A percentile compares a stretch with the other conserved stretches of the same genome.
These are phyloP conservation scores for Euryodendron excelsum DNA, from an alignment of 148 eudicot species.

Conservation along the genomic window DNA sequence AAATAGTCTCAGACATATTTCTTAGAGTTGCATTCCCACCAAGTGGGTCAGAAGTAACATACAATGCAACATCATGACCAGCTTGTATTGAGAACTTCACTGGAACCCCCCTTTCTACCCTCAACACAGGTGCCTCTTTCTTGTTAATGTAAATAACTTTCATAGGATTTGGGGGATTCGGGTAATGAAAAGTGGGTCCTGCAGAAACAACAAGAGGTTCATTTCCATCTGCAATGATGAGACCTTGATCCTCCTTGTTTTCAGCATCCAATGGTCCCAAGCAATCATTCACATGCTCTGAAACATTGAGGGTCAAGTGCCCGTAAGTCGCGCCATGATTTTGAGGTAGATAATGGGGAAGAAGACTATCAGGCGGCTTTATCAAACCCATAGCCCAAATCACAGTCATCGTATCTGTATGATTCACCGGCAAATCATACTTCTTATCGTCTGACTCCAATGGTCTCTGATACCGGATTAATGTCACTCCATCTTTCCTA, in stretches of 20 bases:
- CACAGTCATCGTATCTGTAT: constrained; percentile 52
- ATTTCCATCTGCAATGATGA: constrained; percentile 72
- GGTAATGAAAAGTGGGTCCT: constrained; percentile 72
- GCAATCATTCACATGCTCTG: constrained; percentile 67
- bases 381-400: constrained; percentile 89
- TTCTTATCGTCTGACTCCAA: constrained; percentile 57
- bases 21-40: constrained; percentile 93
- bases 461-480: constrained; percentile 61
- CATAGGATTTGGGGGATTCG: constrained; percentile 87
- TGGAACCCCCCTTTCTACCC: constrained; percentile 88
- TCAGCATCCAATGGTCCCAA: constrained; percentile 86
- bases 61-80: constrained; percentile 90
- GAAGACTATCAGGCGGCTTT: constrained; percentile 74
- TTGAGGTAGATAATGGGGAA: constrained; percentile 80
- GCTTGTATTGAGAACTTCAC: constrained; percentile 95
- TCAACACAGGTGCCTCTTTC: constrained; percentile 85
- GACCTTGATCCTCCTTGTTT: constrained; percentile 89
- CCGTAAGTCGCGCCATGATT: constrained; percentile 76
- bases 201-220: constrained; percentile 71
- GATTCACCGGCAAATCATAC: constrained; percentile 60
- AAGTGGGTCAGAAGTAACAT: constrained; percentile 77
- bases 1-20: constrained; percentile 72
- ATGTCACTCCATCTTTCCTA: constrained; percentile 79
- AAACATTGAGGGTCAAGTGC: constrained; percentile 56
- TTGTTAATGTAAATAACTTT: constrained; percentile 87